Percentiles rank a stretch among this genome's conserved stretches.
phyloP scores from a whole-genome alignment of 768 basidiomycete species.

The Lactifluus hygrophoroides region DNA sequence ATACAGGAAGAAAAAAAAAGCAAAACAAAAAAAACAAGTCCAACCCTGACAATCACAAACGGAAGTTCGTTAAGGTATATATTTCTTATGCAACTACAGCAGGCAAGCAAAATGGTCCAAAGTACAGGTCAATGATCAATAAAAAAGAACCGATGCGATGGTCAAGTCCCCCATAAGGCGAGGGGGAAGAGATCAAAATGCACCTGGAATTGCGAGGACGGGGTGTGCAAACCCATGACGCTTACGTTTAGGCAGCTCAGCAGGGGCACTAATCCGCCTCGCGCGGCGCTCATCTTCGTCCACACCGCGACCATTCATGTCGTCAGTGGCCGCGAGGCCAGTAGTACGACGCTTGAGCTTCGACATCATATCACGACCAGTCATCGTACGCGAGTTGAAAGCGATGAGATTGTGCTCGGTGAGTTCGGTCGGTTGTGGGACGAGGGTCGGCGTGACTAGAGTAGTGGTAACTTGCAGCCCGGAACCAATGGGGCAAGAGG shows the following conservation, averaged over 20 bases:
- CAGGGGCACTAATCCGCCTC: slow-evolving; percentile 52
- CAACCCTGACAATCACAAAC: not conserved
- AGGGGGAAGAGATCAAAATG: slow-evolving; percentile 36
- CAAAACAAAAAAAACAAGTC: not conserved
- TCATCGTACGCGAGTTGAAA: slow-evolving; percentile 45
- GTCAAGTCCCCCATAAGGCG: not conserved
- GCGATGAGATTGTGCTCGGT: slow-evolving; percentile 45
- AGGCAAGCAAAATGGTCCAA: not conserved
- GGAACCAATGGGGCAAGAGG: slow-evolving; percentile 26
- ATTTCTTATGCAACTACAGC: not conserved
- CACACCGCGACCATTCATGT: slow-evolving; percentile 23
- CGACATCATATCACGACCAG: slow-evolving; percentile 55
- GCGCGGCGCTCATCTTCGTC: slow-evolving; percentile 32
- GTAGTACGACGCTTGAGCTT: slow-evolving; percentile 50
- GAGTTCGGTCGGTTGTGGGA: slow-evolving; percentile 37
- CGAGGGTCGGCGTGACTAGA: slow-evolving; percentile 39
- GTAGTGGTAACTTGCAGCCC: slow-evolving; percentile 41
- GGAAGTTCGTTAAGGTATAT: not conserved
- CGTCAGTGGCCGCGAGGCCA: slow-evolving; percentile 13
- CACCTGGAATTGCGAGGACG: slow-evolving; percentile 48
- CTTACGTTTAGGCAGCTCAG: slow-evolving; percentile 42
- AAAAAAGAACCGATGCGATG: not conserved
- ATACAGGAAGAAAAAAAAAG: not conserved
- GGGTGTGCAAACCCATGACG: slow-evolving; percentile 53
- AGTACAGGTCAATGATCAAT: not conserved